Evolutionary conservation across 2,329 filamentous ascomycete species (phyloP).

Genomic region (Aspergillus viridinutans): DNA sequence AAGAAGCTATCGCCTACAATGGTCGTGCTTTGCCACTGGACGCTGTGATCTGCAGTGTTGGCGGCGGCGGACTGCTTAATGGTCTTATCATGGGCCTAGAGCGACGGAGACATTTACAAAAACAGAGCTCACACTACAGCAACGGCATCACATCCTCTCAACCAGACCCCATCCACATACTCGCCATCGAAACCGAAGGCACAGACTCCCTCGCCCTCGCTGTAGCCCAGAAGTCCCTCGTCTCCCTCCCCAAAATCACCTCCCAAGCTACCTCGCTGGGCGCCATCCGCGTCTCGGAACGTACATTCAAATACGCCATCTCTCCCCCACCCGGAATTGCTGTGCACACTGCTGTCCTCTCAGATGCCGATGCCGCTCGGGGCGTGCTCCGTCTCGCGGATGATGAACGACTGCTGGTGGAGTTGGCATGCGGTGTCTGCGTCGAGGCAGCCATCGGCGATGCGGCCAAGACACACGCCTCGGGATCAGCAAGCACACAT

Average conservation of each 20-base stretch:
- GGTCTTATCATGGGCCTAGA: slow-evolving; percentile 69
- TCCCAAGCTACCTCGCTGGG: slow-evolving; percentile 72
- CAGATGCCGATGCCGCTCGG: slow-evolving; percentile 73
- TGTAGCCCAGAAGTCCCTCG: slow-evolving; percentile 50
- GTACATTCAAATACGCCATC: slow-evolving; percentile 62
- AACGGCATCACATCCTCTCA: slow-evolving; percentile 12
- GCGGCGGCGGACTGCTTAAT: slow-evolving; percentile 74
- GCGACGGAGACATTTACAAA: slow-evolving; percentile 38
- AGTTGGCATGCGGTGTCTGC: slow-evolving; percentile 79
- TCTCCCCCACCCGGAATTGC: slow-evolving; percentile 42
- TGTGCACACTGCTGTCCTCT: slow-evolving; percentile 60
- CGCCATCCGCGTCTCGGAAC: slow-evolving; percentile 64
- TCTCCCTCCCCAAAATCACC: slow-evolving; percentile 67
- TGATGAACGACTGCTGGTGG: slow-evolving; percentile 75
- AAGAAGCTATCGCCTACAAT: slow-evolving; percentile 24
- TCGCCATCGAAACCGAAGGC: slow-evolving; percentile 73
- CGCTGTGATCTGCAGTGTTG: slow-evolving; percentile 71
- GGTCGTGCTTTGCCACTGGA: slow-evolving; percentile 50
- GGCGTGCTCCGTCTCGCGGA: slow-evolving; percentile 74
- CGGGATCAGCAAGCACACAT: background rate
- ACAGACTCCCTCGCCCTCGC: slow-evolving; percentile 66
- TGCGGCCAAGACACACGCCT: slow-evolving; percentile 12
- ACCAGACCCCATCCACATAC: slow-evolving; percentile 46
- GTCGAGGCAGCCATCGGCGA: slow-evolving; percentile 50
- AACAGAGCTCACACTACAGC: slow-evolving; percentile 12